Base-by-base conservation (phyloP, 139 green algal genomes). In the Mesostigma viride region DNA sequence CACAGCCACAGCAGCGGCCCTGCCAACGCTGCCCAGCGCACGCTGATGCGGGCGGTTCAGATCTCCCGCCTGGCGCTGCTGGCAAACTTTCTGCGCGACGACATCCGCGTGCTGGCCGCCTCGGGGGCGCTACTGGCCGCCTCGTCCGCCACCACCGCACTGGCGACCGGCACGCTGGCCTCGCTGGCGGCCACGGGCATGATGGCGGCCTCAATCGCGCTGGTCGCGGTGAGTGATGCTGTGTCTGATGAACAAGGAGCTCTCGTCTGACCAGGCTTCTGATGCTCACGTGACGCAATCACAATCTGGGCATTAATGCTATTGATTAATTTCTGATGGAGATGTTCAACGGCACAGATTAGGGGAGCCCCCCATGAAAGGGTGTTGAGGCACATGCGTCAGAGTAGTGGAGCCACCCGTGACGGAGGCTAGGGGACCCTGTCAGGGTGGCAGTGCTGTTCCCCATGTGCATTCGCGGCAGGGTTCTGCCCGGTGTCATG, bases 41-140 rank as follows among this genome's bases (percentile, higher is more conserved):
- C 65, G 8, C 24, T 77, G 11, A 20, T 75, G 28, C 28, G 35
- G 27, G 53, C 63, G 26, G 69, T 34, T 4, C 17, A 48, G 24
- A 22, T n/a, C 35, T 17, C 46, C 1, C 53, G 61, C 14, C 24
- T 69, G 46, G n/a, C n/a, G 5, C 17, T 20, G 14, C 57, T 77
- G 4, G 71, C 67, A 32, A 24, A 69, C 66, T 22, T 62, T 24
- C 35, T 77, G 40, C 51, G 71, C 24, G 71, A 77, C 33, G 76
- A n/a, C 35, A 27, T 75, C n/a, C 40, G n/a, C 24, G 32, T 44
- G 11, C 17, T 70, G 20, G 31, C 28, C 2, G 35, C 47, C 11
- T 75, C 66, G n/a, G 11, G 75, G 34, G 60, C 46, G n/a, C 33
- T 69, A 17, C 35, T 62, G 24, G 4, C 20, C 24, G 8, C 3